Base-by-base conservation (phyloP, 2,329 filamentous ascomycete genomes). In the Verticillium isaacii region DNA sequence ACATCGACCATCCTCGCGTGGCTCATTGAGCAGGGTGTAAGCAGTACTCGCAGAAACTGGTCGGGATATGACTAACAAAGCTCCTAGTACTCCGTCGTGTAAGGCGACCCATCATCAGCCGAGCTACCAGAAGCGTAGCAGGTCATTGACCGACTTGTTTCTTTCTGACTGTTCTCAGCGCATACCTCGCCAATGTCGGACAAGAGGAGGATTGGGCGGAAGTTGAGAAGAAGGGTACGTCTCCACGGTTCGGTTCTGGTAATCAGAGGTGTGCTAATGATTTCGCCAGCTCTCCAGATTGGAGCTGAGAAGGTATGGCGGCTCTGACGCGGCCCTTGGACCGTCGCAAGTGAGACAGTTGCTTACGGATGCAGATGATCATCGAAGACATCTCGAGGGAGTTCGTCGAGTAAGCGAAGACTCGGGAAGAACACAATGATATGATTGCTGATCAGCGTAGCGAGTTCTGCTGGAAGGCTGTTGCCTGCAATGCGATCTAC, bases 401-500 rank as follows among this genome's bases (percentile, higher is more conserved):
- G 74, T 91, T 93, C 70, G 82, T 93, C 65, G 88, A 92, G 60
- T 60, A 54, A 23, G 54, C 62, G 32, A 36, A 36, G 12, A 25
- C 25, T 25, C 34, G 15, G 39, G 6, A 45, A 8, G 15, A 17
- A 45, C 36, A 25, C 23, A 23, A 3, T 11, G 19, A 23, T 14
- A 17, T 52, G 19, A 36, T 19, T 29, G 14, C 54, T 57, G 25
- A 45, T n/a, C 32, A 60, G 25, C 37, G 36, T 19, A 23, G 9
- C 68, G 83, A 92, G 75, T 82, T 93, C 39, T 89, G 88, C 80
- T 92, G 88, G 82, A 88, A 85, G 61, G 39, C 39, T 45, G n/a
- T 45, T 19, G 39, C 32, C 60, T 62, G 66, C 70, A 85, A 86
- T 68, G 83, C 82, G 62, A 81, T 85, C 69, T 87, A 84, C 71